Evolutionary conservation across 2,329 filamentous ascomycete genomes (phyloP).

Genomic region (Trichoderma sp.): DNA sequence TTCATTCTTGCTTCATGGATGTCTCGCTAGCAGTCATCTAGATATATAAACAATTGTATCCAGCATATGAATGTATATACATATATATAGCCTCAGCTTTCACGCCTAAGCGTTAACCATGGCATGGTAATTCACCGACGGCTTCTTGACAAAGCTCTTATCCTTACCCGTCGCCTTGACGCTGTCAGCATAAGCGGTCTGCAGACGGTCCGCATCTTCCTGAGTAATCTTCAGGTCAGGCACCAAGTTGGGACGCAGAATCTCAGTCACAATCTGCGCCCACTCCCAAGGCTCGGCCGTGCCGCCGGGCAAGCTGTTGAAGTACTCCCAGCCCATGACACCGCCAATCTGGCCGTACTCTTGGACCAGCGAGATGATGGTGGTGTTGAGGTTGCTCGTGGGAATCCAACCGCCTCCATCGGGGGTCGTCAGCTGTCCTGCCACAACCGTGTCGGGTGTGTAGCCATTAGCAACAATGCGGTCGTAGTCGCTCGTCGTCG

Average conservation of each 20-base stretch:
- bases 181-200: conserved; percentile 20
- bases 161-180: not conserved
- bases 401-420: conserved; percentile 53
- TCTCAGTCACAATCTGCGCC: conserved; percentile 52
- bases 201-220: conserved; percentile 22
- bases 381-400: conserved; percentile 46
- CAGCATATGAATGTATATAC: conserved; percentile 9
- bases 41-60: not conserved
- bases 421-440: conserved; percentile 76
- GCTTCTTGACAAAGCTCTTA: conserved; percentile 1
- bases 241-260: conserved; percentile 30
- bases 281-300: conserved; percentile 67
- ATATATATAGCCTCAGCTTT: not conserved
- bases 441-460: conserved; percentile 68
- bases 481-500: conserved; percentile 45
- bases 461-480: conserved; percentile 61
- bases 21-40: not conserved
- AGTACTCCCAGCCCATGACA: conserved; percentile 92
- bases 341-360: conserved; percentile 73
- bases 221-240: conserved; percentile 24
- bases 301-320: conserved; percentile 61
- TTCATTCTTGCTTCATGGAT: not conserved
- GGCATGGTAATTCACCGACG: conserved; percentile 2
- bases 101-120: conserved; percentile 18
- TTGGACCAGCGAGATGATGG: conserved; percentile 42